Evolutionary conservation across 345 rosid species (phyloP).

Genomic region (Citrus unshiu): DNA sequence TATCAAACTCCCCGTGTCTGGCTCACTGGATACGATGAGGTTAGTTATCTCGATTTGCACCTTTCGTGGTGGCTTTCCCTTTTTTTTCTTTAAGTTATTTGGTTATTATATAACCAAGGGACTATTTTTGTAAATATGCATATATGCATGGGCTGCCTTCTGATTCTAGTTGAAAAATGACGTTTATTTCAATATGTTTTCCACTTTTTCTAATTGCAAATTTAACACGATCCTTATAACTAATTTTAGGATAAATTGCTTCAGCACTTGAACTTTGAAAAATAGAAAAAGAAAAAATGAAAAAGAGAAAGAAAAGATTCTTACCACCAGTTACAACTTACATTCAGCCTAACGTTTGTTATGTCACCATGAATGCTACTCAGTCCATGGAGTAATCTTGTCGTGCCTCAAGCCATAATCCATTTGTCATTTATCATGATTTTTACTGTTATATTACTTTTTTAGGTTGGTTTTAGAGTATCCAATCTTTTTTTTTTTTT

Average conservation of each 20-base stretch:
- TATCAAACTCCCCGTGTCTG: slow-evolving; percentile 96
- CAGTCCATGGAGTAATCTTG: not conserved
- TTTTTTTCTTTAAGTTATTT: not conserved
- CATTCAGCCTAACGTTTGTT: not conserved
- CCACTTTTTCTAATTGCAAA: not conserved
- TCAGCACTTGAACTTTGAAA: not conserved
- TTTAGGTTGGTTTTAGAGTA: not conserved
- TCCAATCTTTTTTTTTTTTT: not conserved
- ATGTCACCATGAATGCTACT: not conserved
- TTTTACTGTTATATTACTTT: not conserved
- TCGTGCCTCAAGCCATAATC: not conserved
- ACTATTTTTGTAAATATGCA: not conserved
- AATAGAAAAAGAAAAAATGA: not conserved
- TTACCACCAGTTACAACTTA: not conserved
- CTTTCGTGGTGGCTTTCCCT: not conserved
- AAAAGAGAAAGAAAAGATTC: not conserved
- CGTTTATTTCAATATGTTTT: not conserved
- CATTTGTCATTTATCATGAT: not conserved
- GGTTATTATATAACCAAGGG: not conserved
- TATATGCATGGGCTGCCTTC: not conserved
- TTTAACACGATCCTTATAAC: not conserved
- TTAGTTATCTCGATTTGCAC: slow-evolving; percentile 15
- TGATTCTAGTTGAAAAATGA: not conserved
- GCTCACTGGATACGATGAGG: slow-evolving; percentile 97
- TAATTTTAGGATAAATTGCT: not conserved